Percentiles rank a stretch among this genome's conserved stretches.
Conservation (phyloP, 148 eudicot species). For the Beta vulgaris region DNA sequence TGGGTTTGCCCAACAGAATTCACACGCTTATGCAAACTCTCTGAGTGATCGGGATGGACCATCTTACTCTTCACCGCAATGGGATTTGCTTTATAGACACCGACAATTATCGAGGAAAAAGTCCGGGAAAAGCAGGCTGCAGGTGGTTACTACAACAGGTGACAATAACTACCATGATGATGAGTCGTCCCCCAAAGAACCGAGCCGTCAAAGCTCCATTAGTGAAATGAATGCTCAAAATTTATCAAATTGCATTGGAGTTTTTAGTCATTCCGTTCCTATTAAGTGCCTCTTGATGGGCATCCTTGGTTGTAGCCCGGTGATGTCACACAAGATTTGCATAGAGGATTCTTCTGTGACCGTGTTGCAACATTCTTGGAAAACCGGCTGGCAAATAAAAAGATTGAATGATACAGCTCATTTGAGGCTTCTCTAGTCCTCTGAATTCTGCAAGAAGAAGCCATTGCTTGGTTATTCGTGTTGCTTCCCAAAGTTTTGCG, state of each 20-base stretch:
- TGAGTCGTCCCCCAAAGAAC: conserved; percentile 76
- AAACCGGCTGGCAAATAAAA: conserved; percentile 90
- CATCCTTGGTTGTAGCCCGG: conserved; percentile 76
- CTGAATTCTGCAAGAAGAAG: not conserved
- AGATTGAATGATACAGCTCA: conserved; percentile 92
- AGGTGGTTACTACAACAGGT: conserved; percentile 72
- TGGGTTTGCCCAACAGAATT: conserved; percentile 44
- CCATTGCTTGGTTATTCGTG: not conserved
- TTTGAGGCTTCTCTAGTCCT: conserved; percentile 75
- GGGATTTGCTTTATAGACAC: conserved; percentile 74
- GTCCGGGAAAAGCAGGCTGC: conserved; percentile 96
- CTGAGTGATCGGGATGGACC: conserved; percentile 50
- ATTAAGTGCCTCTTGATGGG: conserved; percentile 88
- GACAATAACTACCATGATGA: conserved; percentile 73
- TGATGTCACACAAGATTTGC: conserved; percentile 74
- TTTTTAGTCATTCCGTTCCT: conserved; percentile 80
- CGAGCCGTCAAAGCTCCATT: conserved; percentile 33
- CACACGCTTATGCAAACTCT: conserved; percentile 39
- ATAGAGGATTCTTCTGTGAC: conserved; percentile 92
- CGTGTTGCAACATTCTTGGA: conserved; percentile 84
- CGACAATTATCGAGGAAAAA: conserved; percentile 65
- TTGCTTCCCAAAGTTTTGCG: conserved; percentile 8
- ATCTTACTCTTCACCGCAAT: conserved; percentile 45
- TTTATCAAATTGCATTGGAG: conserved; percentile 55
- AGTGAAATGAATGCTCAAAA: conserved; percentile 40